A percentile compares a stretch with the other conserved stretches of the same genome.
These are phyloP conservation scores for Trypanosoma rangeli DNA, from an alignment of 208 protist genomes.

Conservation along the genomic window DNA sequence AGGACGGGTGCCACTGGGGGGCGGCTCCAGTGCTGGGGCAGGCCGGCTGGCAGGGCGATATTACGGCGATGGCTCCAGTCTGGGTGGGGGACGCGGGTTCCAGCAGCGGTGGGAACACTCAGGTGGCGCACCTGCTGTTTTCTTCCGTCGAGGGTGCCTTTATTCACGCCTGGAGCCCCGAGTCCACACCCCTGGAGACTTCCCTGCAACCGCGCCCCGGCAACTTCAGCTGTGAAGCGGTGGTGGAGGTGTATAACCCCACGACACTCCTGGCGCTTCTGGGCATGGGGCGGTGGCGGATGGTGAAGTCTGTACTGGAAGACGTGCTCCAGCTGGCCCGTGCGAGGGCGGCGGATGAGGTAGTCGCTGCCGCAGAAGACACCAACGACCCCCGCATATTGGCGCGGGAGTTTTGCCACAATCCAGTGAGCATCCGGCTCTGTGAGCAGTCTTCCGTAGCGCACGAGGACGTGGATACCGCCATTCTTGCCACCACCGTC, in stretches of 20 bases:
- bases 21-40: background rate
- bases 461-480: background rate
- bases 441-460: slow-evolving; percentile 5
- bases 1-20: slow-evolving; percentile 5
- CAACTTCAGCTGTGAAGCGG: background rate
- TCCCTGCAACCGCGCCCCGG: background rate
- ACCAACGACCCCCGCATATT: background rate
- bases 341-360: background rate
- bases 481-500: no score
- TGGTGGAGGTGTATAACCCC: slow-evolving; percentile 18
- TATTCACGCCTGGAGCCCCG: slow-evolving; percentile 5
- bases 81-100: background rate
- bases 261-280: slow-evolving; percentile 16
- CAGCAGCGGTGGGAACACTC: background rate
- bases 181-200: background rate
- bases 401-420: slow-evolving; percentile 11
- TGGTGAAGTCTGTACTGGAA: slow-evolving; percentile 2
- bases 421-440: slow-evolving; percentile 14
- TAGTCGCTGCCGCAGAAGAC: background rate
- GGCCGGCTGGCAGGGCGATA: background rate
- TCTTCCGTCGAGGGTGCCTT: slow-evolving; percentile 18
- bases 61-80: slow-evolving; percentile 19
- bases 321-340: slow-evolving; percentile 4
- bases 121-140: slow-evolving; percentile 10
- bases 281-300: slow-evolving; percentile 1